Evolutionary conservation across 179 eudicot genomes (phyloP).

Genomic region (Spergularia azorica): DNA sequence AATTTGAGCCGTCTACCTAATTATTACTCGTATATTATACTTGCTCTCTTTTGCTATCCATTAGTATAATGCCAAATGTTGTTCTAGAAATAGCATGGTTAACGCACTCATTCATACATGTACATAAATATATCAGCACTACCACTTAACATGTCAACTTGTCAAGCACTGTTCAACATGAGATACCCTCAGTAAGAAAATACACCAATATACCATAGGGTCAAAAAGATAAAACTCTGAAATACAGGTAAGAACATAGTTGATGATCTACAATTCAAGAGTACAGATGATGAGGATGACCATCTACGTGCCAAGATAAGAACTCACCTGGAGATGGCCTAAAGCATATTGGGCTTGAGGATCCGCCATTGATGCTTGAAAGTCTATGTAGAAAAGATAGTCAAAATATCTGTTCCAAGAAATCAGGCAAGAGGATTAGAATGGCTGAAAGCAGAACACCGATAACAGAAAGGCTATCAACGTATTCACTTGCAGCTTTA

Average conservation of each 20-base stretch:
- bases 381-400: slow-evolving; percentile 86
- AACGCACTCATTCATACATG: no score
- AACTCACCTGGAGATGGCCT: slow-evolving; percentile 88
- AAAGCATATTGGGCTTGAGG: slow-evolving; percentile 89
- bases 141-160: no score
- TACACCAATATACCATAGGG: not conserved
- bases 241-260: not conserved
- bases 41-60: no score
- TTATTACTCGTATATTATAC: no score
- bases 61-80: no score
- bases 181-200: not conserved
- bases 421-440: slow-evolving; percentile 22
- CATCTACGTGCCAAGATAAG: not conserved
- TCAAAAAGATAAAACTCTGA: not conserved
- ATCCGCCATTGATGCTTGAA: slow-evolving; percentile 99
- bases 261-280: no score
- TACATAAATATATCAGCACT: no score
- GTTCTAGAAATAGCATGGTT: no score
- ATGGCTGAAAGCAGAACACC: not conserved
- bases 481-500: no score
- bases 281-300: slow-evolving; percentile 2
- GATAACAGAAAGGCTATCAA: not conserved
- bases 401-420: slow-evolving; percentile 70
- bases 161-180: no score
- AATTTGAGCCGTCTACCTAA: no score